A percentile compares a stretch with the other conserved stretches of the same genome.
phyloP scores from a whole-genome alignment of 805 yeast genomes.

The Saturnispora diversa region DNA sequence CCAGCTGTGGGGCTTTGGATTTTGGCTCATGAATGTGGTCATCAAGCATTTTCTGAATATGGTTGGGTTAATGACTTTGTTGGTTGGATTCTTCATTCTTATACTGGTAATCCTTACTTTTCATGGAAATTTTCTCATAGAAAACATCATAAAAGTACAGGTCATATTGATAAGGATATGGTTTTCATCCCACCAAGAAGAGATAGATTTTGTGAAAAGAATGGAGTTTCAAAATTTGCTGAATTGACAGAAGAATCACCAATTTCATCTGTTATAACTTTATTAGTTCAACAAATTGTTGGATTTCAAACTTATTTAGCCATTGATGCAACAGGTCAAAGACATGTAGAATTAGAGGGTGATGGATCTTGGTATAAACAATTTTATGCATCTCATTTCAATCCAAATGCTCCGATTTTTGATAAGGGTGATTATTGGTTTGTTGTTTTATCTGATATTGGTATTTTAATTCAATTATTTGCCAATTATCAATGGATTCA shows the following conservation, averaged over 20 bases:
- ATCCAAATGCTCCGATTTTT: constrained; percentile 48
- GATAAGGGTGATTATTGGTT: constrained; percentile 49
- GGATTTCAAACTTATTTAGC: constrained; percentile 45
- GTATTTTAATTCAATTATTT: constrained; percentile 38
- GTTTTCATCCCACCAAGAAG: constrained; percentile 51
- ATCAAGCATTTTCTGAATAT: constrained; percentile 52
- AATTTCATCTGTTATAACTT: constrained; percentile 34
- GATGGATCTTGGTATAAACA: constrained; percentile 25
- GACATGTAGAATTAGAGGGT: constrained; percentile 29
- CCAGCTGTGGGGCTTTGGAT: constrained; percentile 57
- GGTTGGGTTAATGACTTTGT: constrained; percentile 44
- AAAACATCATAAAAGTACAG: constrained; percentile 58
- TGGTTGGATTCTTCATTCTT: constrained; percentile 57
- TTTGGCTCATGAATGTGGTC: constrained; percentile 60
- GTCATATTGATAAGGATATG: constrained; percentile 52
- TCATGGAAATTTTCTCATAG: constrained; percentile 56
- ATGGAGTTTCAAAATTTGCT: constrained; percentile 29
- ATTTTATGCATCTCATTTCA: constrained; percentile 42
- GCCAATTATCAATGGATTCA: constrained; percentile 46
- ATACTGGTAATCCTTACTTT: constrained; percentile 50
- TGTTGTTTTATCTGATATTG: constrained; percentile 48
- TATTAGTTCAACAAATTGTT: constrained; percentile 48
- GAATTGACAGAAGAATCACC: constrained; percentile 53
- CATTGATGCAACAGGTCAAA: constrained; percentile 53
- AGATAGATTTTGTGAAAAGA: constrained; percentile 33